These are phyloP conservation scores for Scedosporium dehoogii DNA, from an alignment of 2,329 filamentous ascomycete species.

Conservation along the genomic window DNA sequence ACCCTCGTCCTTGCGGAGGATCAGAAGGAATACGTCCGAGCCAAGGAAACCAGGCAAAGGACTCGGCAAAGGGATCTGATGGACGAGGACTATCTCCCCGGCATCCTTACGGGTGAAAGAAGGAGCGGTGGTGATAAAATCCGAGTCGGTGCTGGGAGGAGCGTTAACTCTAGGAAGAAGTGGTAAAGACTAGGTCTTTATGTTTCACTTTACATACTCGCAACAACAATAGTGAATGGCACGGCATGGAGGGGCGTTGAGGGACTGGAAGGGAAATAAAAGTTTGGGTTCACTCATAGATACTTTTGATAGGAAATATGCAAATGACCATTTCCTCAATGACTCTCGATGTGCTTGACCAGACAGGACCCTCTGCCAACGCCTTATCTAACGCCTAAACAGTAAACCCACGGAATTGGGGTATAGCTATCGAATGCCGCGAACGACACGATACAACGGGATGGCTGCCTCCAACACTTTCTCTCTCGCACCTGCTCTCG, in stretches of 20 bases:
- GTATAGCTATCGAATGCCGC: neutral
- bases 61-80: slow-evolving; percentile 71
- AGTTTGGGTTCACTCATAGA: neutral
- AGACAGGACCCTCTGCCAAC: neutral
- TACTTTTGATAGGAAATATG: neutral
- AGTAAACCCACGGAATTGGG: neutral
- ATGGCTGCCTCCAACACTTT: neutral
- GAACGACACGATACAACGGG: neutral
- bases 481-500: no score
- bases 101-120: slow-evolving; percentile 73
- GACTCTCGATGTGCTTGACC: neutral
- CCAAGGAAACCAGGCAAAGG: slow-evolving; percentile 53
- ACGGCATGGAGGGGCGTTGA: neutral
- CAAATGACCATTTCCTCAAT: neutral
- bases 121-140: slow-evolving; percentile 54
- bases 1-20: slow-evolving; percentile 83
- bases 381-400: slow-evolving; percentile 4
- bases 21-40: slow-evolving; percentile 80
- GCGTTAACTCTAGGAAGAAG: slow-evolving; percentile 70
- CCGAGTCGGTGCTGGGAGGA: slow-evolving; percentile 75
- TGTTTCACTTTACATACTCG: neutral
- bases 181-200: slow-evolving; percentile 18
- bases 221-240: neutral
- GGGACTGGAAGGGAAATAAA: neutral
- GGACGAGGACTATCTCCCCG: slow-evolving; percentile 88